Evolutionary conservation across 352 stramenopile genomes (phyloP).

Genomic region (Aphanomyces astaci): DNA sequence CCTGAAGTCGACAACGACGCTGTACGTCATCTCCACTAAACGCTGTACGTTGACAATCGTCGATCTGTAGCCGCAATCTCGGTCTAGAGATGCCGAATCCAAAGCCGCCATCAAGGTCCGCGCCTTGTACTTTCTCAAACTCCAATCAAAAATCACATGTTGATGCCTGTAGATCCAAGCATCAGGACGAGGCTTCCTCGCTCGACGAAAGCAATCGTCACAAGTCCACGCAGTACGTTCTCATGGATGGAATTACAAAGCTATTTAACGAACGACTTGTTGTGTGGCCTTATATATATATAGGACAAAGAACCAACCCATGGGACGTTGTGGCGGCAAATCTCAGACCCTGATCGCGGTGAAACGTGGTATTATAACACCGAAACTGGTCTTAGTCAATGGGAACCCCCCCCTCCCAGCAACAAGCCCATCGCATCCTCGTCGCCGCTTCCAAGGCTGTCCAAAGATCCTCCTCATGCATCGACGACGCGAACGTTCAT

Average conservation of each 20-base stretch:
- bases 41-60: too few species aligned
- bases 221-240: too few species aligned
- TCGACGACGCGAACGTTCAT: background rate
- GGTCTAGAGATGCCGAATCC: background rate
- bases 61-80: background rate
- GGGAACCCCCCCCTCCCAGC: constrained; percentile 39
- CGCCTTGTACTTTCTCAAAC: background rate
- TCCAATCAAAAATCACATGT: background rate
- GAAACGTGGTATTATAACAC: constrained; percentile 82
- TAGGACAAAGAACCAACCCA: too few species aligned
- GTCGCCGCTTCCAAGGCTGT: background rate
- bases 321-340: constrained; percentile 49
- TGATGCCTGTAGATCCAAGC: constrained; percentile 49
- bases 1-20: constrained; percentile 18
- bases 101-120: background rate
- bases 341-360: constrained; percentile 54
- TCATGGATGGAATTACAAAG: too few species aligned
- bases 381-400: constrained; percentile 59
- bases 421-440: background rate
- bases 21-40: too few species aligned
- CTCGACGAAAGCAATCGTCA: constrained; percentile 24
- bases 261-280: too few species aligned
- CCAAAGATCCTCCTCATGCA: background rate
- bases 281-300: too few species aligned
- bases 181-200: constrained; percentile 44